phyloP scores from a whole-genome alignment of 2,329 filamentous ascomycete species.

The Dissoconium aciculare region DNA sequence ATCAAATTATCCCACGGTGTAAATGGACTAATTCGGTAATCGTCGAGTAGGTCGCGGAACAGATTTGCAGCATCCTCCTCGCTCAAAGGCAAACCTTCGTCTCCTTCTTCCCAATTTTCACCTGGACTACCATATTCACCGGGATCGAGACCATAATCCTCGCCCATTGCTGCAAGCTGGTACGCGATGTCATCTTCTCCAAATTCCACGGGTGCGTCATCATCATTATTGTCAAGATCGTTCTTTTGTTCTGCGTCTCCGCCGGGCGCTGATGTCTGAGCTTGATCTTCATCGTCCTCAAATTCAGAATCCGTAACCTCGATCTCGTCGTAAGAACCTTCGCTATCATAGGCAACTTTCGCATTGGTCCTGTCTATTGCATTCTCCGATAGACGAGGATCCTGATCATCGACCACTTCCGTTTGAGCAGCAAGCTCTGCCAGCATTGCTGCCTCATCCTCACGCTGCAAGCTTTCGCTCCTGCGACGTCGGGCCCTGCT shows the following conservation, averaged over 20 bases:
- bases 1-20: constrained; percentile 82
- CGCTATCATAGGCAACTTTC: constrained; percentile 41
- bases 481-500: constrained; percentile 13
- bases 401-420: constrained; percentile 36
- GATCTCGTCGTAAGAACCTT: constrained; percentile 58
- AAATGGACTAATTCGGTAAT: constrained; percentile 71
- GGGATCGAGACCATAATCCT: constrained; percentile 64
- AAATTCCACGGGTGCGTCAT: constrained; percentile 53
- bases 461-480: constrained; percentile 21
- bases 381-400: too few species aligned
- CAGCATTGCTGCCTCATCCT: constrained; percentile 24
- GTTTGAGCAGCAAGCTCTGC: constrained; percentile 19
- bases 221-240: constrained; percentile 25
- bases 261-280: constrained; percentile 24
- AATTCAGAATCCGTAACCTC: constrained; percentile 50
- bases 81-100: constrained; percentile 54
- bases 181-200: constrained; percentile 89
- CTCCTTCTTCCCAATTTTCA: constrained; percentile 51
- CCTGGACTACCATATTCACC: constrained; percentile 57
- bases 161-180: constrained; percentile 78
- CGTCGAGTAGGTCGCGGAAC: constrained; percentile 76
- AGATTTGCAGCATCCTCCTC: constrained; percentile 61
- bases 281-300: constrained; percentile 45
- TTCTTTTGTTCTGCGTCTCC: constrained; percentile 32
- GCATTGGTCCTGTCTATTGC: constrained; percentile 38